Conservation (phyloP, 805 yeast genomes). For the Metschnikowia lunata region DNA sequence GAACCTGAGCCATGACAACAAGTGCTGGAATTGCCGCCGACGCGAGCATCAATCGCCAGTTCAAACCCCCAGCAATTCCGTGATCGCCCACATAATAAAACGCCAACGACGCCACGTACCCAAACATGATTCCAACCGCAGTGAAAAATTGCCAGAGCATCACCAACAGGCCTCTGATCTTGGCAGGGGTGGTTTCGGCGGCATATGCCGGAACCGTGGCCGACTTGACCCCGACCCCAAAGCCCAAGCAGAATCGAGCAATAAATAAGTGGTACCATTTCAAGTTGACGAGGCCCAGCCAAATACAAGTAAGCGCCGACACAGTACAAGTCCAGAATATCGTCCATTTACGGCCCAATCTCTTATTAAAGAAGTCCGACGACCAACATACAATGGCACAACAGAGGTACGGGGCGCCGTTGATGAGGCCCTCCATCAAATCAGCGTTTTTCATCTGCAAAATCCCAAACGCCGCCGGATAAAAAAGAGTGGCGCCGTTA, state of each 20-base stretch:
- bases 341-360: constrained; percentile 56
- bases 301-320: constrained; percentile 57
- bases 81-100: constrained; percentile 49
- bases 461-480: constrained; percentile 53
- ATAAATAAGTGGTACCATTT: constrained; percentile 55
- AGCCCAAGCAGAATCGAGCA: constrained; percentile 55
- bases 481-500: constrained; percentile 62
- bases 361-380: constrained; percentile 47
- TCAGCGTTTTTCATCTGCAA: constrained; percentile 38
- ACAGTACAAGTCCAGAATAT: constrained; percentile 57
- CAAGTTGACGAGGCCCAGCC: constrained; percentile 62
- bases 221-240: constrained; percentile 64
- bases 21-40: constrained; percentile 55
- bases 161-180: constrained; percentile 62
- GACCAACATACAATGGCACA: constrained; percentile 62
- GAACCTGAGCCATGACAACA: constrained; percentile 46
- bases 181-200: constrained; percentile 28
- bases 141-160: constrained; percentile 75
- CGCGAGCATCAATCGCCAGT: constrained; percentile 68
- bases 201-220: constrained; percentile 62
- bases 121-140: constrained; percentile 70
- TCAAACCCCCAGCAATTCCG: constrained; percentile 42
- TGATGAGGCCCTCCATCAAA: constrained; percentile 57
- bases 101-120: constrained; percentile 56
- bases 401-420: constrained; percentile 63